These are phyloP conservation scores for Blastobotrys mokoenaii DNA, from an alignment of 805 yeast species.

Conservation along the genomic window DNA sequence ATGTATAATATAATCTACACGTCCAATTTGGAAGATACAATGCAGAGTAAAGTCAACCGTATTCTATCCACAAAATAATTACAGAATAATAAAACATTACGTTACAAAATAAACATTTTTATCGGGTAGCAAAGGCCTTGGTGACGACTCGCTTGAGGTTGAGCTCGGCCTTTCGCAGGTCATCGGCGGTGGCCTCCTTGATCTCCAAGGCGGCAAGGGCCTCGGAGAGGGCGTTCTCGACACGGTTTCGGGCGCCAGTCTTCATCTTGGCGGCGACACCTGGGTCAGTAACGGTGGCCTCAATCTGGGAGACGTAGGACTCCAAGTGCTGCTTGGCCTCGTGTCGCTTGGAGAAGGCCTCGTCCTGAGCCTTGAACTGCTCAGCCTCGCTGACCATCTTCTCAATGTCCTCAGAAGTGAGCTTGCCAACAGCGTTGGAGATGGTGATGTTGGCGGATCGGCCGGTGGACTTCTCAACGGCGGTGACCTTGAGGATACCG, in stretches of 20 bases:
- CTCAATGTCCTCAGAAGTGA: conserved; percentile 95
- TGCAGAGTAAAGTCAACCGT: too few species aligned
- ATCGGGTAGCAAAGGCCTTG: conserved; percentile 97
- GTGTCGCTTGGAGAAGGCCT: conserved; percentile 98
- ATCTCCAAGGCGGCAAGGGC: conserved; percentile 96
- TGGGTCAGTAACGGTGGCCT: conserved; percentile 96
- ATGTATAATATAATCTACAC: too few species aligned
- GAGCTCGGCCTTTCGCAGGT: conserved; percentile 98
- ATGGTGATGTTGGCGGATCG: conserved; percentile 94
- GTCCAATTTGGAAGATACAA: too few species aligned
- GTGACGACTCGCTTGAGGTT: conserved; percentile 98
- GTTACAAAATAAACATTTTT: too few species aligned
- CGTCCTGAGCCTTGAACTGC: conserved; percentile 95
- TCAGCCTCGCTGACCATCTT: conserved; percentile 97
- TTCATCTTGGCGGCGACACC: conserved; percentile 94
- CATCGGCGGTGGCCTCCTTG: conserved; percentile 95
- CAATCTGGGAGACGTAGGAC: conserved; percentile 94
- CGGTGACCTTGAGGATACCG: conserved; percentile 94
- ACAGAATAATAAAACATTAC: too few species aligned
- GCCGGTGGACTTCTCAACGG: conserved; percentile 97
- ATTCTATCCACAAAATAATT: too few species aligned
- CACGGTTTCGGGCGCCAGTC: conserved; percentile 95
- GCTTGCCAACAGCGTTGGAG: conserved; percentile 97
- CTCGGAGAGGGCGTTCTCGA: conserved; percentile 95
- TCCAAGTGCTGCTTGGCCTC: conserved; percentile 99